phyloP scores from a whole-genome alignment of 108 stramenopile species.

The Conticribra guillardii region DNA sequence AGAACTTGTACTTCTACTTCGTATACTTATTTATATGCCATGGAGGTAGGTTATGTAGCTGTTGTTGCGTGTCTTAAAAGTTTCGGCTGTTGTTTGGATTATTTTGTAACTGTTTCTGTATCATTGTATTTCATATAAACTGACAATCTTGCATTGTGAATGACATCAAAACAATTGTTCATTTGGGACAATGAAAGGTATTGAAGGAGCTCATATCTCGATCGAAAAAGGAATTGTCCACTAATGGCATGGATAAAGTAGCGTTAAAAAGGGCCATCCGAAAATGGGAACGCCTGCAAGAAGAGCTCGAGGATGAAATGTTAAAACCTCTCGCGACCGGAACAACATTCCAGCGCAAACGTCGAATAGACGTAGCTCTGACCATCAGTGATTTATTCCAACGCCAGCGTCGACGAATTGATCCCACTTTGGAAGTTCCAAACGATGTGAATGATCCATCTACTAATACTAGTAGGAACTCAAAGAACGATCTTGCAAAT shows the following conservation, averaged over 20 bases:
- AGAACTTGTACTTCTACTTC: constrained; percentile 82
- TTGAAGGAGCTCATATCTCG: constrained; percentile 34
- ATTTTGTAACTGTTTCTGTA: background rate
- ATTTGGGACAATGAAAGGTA: background rate
- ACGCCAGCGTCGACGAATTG: constrained; percentile 61
- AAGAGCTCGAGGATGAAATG: constrained; percentile 79
- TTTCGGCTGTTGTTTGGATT: background rate
- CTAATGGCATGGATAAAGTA: background rate
- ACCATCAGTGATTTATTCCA: constrained; percentile 80
- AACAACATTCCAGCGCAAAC: constrained; percentile 71
- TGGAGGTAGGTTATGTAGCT: constrained; percentile 49
- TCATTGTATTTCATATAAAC: too few species aligned
- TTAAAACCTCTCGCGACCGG: constrained; percentile 55
- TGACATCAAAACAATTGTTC: background rate
- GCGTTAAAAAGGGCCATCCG: constrained; percentile 48
- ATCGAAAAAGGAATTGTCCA: constrained; percentile 6
- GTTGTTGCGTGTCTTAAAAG: background rate
- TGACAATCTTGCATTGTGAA: too few species aligned
- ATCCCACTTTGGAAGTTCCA: constrained; percentile 30
- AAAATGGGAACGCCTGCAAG: constrained; percentile 79
- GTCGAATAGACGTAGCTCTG: constrained; percentile 77
- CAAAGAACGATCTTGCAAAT: constrained; percentile 36
- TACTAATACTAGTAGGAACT: background rate
- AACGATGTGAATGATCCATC: background rate
- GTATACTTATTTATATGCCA: constrained; percentile 82